Base-by-base conservation (phyloP, 2,329 filamentous ascomycete species). In the Sporothrix luriei region DNA sequence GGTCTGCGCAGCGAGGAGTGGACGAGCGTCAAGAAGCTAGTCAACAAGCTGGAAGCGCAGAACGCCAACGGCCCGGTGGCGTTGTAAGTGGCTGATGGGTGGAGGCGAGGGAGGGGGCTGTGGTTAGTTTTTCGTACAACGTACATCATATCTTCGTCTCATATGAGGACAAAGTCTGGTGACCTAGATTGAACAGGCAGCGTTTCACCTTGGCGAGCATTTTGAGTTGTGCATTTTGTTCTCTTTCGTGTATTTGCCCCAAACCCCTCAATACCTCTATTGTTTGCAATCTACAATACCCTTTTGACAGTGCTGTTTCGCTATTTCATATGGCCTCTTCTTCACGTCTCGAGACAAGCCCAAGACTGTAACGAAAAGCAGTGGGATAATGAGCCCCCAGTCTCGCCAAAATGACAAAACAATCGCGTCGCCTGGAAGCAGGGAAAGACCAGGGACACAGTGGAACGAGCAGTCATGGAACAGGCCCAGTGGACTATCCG, bases 21-120 rank as follows among this genome's bases (percentile, higher is more conserved):
- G 94, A 87, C 90, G 6, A 91, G 87, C 48, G 91, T 99, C 74
- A 98, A 97, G 88, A 94, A 93, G 79, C 83, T 97, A 77, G 87
- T 97, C 29, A 89, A 87, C 54, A 87, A 90, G 75, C 80, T 94
- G 71, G 94, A 96, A 79, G 84, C 84, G 0, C 72, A 82, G n/a
- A 82, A 84, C 1, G 78, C 83, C 52, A 84, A 84, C 65, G 83
- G 82, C 11, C 55, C 65, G n/a, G 61, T 68, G 14, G n/a, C 69
- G 3, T 55, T 68, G 57, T 68, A 68, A 24, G 14, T 19, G 48
- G 26, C n/a, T 1, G 26, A 40, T 48, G 2, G 40, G 40, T 16
- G 40, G 14, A 13, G 40, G 11, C 14, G 40, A 13, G 9, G 0
- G 40, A 2, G 14, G 40, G 40, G n/a, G n/a, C n/a, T n/a, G n/a